Percentiles rank a stretch among this genome's conserved stretches.
phyloP scores from a whole-genome alignment of 805 yeast genomes.

The Huiozyma sinensis region DNA sequence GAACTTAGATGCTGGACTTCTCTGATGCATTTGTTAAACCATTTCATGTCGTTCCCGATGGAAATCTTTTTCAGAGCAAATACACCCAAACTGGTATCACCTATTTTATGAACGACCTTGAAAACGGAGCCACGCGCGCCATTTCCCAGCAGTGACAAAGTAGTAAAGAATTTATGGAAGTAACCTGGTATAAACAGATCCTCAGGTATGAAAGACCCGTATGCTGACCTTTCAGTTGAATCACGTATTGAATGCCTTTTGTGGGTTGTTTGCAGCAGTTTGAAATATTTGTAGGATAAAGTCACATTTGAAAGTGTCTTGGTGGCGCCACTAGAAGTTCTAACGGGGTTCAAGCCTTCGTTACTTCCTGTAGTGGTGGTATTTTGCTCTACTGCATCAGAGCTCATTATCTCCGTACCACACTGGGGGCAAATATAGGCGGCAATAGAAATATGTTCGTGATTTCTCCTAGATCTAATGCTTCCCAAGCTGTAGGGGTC shows the following conservation, averaged over 20 bases:
- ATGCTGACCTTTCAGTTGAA: background rate
- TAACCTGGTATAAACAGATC: constrained; percentile 74
- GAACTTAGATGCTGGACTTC: constrained; percentile 65
- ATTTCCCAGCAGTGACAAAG: constrained; percentile 52
- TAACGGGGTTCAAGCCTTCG: background rate
- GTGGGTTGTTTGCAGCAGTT: constrained; percentile 1
- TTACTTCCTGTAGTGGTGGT: background rate
- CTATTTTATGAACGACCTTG: constrained; percentile 65
- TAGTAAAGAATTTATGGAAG: constrained; percentile 58
- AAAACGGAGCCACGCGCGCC: constrained; percentile 83
- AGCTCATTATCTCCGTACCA: constrained; percentile 18
- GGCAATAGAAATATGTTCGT: constrained; percentile 9
- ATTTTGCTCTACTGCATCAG: background rate
- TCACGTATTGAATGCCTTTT: background rate
- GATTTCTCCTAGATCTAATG: background rate
- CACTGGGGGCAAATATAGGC: constrained; percentile 24
- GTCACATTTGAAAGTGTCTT: constrained; percentile 1
- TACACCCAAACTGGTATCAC: constrained; percentile 62
- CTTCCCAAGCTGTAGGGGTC: background rate
- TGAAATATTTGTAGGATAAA: constrained; percentile 1
- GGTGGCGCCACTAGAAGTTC: background rate
- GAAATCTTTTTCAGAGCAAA: constrained; percentile 82
- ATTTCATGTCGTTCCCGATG: constrained; percentile 64
- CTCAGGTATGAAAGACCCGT: constrained; percentile 30
- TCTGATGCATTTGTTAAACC: constrained; percentile 57